phyloP scores from a whole-genome alignment of 495 filamentous ascomycete species.

The Barbatosphaeria neglecta region DNA sequence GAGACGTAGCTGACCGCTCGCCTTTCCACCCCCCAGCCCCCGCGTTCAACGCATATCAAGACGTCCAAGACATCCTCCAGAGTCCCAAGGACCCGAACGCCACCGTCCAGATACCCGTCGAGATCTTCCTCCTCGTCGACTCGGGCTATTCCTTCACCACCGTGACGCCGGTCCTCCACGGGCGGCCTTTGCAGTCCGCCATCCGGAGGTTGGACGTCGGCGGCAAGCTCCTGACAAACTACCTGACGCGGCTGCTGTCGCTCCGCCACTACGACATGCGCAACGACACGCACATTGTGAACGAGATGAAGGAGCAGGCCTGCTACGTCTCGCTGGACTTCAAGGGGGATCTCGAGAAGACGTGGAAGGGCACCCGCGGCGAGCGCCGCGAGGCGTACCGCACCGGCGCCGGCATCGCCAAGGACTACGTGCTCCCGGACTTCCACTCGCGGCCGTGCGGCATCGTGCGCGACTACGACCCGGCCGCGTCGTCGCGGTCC shows the following conservation, averaged over 20 bases:
- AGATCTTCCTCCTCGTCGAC: conserved; percentile 80
- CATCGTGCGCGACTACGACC: conserved; percentile 64
- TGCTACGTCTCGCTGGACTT: conserved; percentile 81
- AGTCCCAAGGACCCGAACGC: conserved; percentile 29
- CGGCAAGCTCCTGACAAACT: conserved; percentile 90
- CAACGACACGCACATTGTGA: conserved; percentile 83
- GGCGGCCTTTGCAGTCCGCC: conserved; percentile 65
- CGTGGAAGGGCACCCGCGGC: conserved; percentile 68
- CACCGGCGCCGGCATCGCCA: conserved; percentile 59
- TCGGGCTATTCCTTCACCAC: conserved; percentile 90
- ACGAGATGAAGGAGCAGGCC: conserved; percentile 85
- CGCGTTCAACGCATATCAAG: conserved; percentile 74
- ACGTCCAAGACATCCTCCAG: conserved; percentile 53
- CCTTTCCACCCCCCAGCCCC: no score
- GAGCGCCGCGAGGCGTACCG: conserved; percentile 30
- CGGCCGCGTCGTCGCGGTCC: conserved; percentile 39
- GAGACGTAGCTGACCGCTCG: no score
- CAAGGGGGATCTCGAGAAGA: conserved; percentile 61
- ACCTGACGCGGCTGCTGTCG: conserved; percentile 80
- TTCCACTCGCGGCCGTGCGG: conserved; percentile 69
- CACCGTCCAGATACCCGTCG: conserved; percentile 44
- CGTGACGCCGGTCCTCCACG: conserved; percentile 75
- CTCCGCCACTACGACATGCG: conserved; percentile 89
- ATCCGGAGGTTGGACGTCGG: conserved; percentile 84
- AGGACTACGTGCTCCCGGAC: conserved; percentile 90